Percentiles rank a stretch among this genome's conserved stretches.
These are phyloP conservation scores for Euryodendron excelsum DNA, from an alignment of 148 eudicot species.

Conservation along the genomic window DNA sequence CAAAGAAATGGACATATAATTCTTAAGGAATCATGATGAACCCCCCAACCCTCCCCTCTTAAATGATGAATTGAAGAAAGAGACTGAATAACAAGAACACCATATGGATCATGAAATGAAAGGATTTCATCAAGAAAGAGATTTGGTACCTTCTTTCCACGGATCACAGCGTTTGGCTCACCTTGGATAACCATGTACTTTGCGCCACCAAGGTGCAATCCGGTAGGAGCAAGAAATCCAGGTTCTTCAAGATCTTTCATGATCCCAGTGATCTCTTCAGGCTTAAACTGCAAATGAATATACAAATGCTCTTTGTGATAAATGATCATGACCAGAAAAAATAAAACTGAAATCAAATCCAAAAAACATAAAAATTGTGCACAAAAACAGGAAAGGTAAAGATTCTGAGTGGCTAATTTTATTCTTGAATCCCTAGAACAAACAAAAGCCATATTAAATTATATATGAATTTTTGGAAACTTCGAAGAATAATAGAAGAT, in stretches of 20 bases:
- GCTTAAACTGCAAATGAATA: slow-evolving; percentile 30
- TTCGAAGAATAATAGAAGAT: not conserved
- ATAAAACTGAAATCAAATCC: not conserved
- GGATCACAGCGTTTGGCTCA: slow-evolving; percentile 45
- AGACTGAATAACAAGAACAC: not conserved
- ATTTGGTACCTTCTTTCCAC: slow-evolving; percentile 47
- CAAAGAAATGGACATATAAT: not conserved
- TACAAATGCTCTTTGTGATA: not conserved
- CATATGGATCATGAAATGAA: not conserved
- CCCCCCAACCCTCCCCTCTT: no score
- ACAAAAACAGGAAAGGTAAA: not conserved
- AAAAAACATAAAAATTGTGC: no score
- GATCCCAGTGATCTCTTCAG: slow-evolving; percentile 38
- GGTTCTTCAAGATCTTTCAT: slow-evolving; percentile 53
- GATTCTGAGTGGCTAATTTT: not conserved
- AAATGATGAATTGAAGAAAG: not conserved
- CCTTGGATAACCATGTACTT: slow-evolving; percentile 63
- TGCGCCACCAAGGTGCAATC: slow-evolving; percentile 46
- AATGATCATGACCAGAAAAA: not conserved
- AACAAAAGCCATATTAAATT: not conserved
- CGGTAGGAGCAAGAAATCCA: slow-evolving; percentile 50
- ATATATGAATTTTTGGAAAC: not conserved
- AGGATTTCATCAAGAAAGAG: not conserved
- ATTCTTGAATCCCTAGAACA: no score
- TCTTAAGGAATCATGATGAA: not conserved